These are phyloP conservation scores for Lentinus polychrous DNA, from an alignment of 1,284 basidiomycete species.

Conservation along the genomic window DNA sequence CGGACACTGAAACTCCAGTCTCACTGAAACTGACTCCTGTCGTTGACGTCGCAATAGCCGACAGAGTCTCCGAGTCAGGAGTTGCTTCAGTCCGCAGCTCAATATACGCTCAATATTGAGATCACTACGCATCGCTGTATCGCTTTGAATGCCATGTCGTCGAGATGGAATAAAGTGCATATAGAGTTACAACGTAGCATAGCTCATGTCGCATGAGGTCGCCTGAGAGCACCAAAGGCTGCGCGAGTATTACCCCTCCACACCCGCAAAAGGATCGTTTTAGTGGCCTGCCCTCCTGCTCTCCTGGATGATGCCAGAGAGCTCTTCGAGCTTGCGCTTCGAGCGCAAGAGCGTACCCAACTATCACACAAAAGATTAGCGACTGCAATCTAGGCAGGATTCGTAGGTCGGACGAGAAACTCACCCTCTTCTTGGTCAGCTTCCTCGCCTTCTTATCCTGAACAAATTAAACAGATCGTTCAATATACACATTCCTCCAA, in stretches of 20 bases:
- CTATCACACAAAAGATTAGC: slow-evolving; percentile 33
- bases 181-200: slow-evolving; percentile 24
- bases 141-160: too few relatives aligned
- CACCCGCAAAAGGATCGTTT: slow-evolving; percentile 12
- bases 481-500: not conserved
- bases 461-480: slow-evolving; percentile 4
- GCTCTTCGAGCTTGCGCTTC: slow-evolving; percentile 96
- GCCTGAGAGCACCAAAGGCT: not conserved
- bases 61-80: too few relatives aligned
- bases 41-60: too few relatives aligned
- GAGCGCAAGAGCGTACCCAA: slow-evolving; percentile 94
- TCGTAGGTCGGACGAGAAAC: slow-evolving; percentile 26
- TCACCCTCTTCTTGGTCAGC: slow-evolving; percentile 95
- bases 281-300: slow-evolving; percentile 74
- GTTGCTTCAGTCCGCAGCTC: too few relatives aligned
- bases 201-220: slow-evolving; percentile 12
- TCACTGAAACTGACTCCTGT: not conserved
- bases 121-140: too few relatives aligned
- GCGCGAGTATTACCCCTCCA: not conserved
- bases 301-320: slow-evolving; percentile 87
- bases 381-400: not conserved
- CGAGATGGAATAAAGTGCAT: slow-evolving; percentile 4
- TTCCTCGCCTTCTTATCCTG: slow-evolving; percentile 98
- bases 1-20: not conserved
- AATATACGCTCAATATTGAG: too few relatives aligned